phyloP scores from a whole-genome alignment of 2,329 filamentous ascomycete genomes.

The Paramyrothecium roridum region DNA sequence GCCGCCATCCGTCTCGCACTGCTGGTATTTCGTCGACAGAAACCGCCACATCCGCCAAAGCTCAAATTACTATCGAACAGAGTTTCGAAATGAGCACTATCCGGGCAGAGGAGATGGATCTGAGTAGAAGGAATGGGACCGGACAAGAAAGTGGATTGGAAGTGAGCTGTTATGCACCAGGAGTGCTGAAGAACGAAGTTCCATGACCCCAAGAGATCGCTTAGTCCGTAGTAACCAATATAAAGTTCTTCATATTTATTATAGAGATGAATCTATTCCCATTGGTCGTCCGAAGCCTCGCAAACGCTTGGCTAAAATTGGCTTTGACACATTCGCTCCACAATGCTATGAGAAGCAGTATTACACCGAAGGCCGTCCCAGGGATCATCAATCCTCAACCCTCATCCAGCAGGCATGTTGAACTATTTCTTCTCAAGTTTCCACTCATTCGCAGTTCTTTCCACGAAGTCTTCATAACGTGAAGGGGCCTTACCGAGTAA shows the following conservation, averaged over 20 bases:
- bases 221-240: no score
- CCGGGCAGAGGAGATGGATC: background rate
- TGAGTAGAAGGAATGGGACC: background rate
- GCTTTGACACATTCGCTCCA: no score
- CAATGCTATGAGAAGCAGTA: no score
- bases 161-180: background rate
- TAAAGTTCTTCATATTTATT: no score
- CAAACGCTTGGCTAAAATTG: no score
- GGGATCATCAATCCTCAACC: no score
- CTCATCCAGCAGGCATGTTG: no score
- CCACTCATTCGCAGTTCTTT: constrained; percentile 3
- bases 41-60: background rate
- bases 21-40: background rate
- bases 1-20: no score
- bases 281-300: no score
- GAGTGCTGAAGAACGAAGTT: background rate
- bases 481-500: constrained; percentile 4
- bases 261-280: no score
- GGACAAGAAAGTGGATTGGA: background rate
- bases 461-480: constrained; percentile 8
- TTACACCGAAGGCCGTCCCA: no score
- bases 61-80: background rate
- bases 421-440: background rate
- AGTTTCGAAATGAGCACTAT: background rate
- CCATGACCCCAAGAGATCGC: no score